These are phyloP conservation scores for Eucalyptus caleyi DNA, from an alignment of 345 rosid species.

Conservation along the genomic window DNA sequence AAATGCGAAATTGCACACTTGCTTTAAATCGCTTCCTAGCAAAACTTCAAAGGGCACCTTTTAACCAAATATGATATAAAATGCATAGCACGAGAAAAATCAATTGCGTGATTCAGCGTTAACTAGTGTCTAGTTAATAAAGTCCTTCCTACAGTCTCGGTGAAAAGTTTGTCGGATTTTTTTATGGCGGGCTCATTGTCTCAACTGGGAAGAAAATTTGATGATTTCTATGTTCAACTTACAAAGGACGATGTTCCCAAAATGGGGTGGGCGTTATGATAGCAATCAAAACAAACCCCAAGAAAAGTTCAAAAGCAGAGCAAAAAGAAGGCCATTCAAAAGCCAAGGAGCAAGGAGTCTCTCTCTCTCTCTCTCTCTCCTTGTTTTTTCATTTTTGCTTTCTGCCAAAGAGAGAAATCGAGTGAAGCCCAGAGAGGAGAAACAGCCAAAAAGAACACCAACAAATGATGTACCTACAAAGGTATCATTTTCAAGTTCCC, in stretches of 20 bases:
- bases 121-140: background rate
- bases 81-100: background rate
- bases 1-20: background rate
- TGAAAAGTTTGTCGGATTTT: background rate
- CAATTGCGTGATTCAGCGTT: background rate
- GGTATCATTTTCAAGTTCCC: background rate
- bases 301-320: background rate
- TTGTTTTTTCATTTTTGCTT: background rate
- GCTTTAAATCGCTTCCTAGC: background rate
- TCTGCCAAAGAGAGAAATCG: background rate
- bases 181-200: background rate
- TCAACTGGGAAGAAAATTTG: background rate
- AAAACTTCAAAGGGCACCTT: background rate
- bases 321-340: background rate
- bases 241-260: background rate
- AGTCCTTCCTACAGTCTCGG: background rate
- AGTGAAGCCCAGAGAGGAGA: background rate
- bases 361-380: background rate
- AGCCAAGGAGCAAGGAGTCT: background rate
- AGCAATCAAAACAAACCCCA: background rate
- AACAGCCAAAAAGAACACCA: conserved; percentile 24
- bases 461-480: background rate
- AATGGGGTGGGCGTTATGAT: background rate
- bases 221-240: background rate
- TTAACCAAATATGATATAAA: background rate